Conservation (phyloP, 1,284 basidiomycete genomes). For the Porogramme epimiltina region DNA sequence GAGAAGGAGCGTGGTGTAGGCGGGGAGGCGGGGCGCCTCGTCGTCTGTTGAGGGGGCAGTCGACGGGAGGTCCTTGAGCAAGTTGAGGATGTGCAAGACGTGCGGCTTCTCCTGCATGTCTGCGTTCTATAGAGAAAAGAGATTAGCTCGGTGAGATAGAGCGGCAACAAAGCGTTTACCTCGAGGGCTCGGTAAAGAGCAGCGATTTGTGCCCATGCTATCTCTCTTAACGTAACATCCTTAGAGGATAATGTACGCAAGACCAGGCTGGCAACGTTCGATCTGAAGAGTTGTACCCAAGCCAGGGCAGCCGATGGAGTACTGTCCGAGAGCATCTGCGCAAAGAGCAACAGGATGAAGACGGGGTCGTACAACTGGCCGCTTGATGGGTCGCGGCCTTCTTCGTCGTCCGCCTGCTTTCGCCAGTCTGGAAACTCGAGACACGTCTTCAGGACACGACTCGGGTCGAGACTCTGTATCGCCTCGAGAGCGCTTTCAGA, state of each 20-base stretch:
- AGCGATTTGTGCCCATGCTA: conserved; percentile 57
- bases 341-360: conserved; percentile 73
- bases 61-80: conserved; percentile 66
- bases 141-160: background rate
- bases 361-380: conserved; percentile 77
- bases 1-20: conserved; percentile 80
- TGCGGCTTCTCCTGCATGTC: conserved; percentile 85
- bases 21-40: conserved; percentile 59
- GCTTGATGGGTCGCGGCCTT: conserved; percentile 31
- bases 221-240: conserved; percentile 57
- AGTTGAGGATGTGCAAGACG: conserved; percentile 72
- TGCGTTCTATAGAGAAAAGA: conserved; percentile 42
- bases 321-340: conserved; percentile 60
- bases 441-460: conserved; percentile 72
- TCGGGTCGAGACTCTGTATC: conserved; percentile 71
- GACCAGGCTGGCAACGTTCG: conserved; percentile 77
- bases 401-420: conserved; percentile 38
- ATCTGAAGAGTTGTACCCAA: conserved; percentile 87
- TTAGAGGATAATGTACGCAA: conserved; percentile 77
- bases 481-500: conserved; percentile 61
- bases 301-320: conserved; percentile 62
- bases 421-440: conserved; percentile 71
- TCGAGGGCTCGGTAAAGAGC: conserved; percentile 56
- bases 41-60: conserved; percentile 30
- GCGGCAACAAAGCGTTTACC: conserved; percentile 38